These are phyloP conservation scores for Cordyceps farinosa DNA, from an alignment of 2,329 filamentous ascomycete species.

Conservation along the genomic window DNA sequence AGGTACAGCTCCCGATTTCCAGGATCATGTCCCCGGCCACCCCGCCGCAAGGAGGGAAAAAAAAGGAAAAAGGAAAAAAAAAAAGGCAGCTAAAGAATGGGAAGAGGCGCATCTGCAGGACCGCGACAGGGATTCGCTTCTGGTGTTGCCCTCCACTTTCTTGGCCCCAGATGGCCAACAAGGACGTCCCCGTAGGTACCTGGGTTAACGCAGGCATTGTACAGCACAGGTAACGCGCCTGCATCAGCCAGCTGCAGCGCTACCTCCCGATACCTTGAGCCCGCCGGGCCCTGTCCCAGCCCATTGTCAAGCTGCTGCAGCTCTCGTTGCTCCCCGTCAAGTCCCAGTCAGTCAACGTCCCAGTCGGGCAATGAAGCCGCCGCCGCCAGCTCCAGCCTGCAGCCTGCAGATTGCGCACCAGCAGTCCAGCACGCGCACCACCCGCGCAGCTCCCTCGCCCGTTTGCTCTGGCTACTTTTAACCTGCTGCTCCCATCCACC, in stretches of 20 bases:
- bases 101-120: constrained; percentile 15
- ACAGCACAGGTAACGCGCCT: background rate
- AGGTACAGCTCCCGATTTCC: background rate
- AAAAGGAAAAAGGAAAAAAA: background rate
- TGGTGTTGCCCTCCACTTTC: background rate
- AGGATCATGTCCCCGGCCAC: background rate
- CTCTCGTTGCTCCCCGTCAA: background rate
- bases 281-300: background rate
- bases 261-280: background rate
- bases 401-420: background rate
- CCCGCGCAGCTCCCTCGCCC: constrained; percentile 10
- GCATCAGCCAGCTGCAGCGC: background rate
- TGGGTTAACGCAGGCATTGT: background rate
- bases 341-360: too few relatives aligned
- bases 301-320: background rate
- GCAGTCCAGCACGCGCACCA: background rate
- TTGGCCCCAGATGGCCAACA: background rate
- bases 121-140: constrained; percentile 10
- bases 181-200: too few relatives aligned
- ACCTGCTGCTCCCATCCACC: constrained; percentile 3
- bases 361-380: constrained; percentile 5
- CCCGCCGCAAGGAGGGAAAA: background rate
- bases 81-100: background rate
- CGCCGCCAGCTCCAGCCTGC: background rate
- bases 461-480: constrained; percentile 11